phyloP scores from a whole-genome alignment of 2,329 filamentous ascomycete species.

The Pseudogymnoascus sp. region DNA sequence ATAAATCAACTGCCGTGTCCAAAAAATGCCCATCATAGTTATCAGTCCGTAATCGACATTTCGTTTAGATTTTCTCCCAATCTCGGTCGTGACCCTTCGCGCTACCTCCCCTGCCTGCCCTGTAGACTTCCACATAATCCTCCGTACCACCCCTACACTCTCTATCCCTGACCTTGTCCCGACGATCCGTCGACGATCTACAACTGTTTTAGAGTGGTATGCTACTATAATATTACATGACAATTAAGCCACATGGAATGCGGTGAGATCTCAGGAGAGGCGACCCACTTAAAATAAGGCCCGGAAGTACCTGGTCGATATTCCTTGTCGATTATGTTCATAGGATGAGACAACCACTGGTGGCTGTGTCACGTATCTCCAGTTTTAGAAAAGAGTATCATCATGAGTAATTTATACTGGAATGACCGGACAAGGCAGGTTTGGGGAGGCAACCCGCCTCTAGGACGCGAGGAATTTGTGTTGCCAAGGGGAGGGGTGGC shows the following conservation, averaged over 20 bases:
- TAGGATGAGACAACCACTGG: not conserved
- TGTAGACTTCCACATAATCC: not conserved
- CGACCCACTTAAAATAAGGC: not conserved
- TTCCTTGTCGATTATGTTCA: not conserved
- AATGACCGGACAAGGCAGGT: not conserved
- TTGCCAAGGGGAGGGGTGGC: not conserved
- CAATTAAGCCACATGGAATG: not conserved
- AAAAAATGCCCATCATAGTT: not conserved
- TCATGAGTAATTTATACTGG: not conserved
- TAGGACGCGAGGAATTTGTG: not conserved
- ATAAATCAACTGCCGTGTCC: not conserved
- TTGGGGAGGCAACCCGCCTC: not conserved
- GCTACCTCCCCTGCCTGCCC: not conserved
- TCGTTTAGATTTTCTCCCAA: not conserved
- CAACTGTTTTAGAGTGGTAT: not conserved
- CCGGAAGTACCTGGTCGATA: not conserved
- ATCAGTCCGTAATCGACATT: not conserved
- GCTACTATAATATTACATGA: not conserved
- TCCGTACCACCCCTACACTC: not conserved
- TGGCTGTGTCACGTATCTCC: not conserved
- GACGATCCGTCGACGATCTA: not conserved
- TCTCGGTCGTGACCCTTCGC: not conserved
- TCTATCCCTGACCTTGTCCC: not conserved
- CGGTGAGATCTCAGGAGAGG: not conserved
- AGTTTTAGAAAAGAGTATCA: not conserved